Conservation (phyloP, 2,329 filamentous ascomycete species). For the Leptographium procerum region DNA sequence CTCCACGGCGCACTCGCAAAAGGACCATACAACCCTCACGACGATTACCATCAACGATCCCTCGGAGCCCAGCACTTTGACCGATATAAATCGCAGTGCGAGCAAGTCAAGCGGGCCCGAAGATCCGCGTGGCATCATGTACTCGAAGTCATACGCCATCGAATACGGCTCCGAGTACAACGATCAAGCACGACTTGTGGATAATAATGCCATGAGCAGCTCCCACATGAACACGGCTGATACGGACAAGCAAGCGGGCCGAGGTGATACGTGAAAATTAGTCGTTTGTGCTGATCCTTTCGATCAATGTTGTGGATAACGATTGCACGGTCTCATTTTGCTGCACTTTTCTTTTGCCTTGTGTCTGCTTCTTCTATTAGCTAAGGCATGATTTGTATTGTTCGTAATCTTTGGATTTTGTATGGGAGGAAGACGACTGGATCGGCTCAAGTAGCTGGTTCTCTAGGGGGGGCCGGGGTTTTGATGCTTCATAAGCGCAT, state of each 20-base stretch:
- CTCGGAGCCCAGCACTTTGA: background rate
- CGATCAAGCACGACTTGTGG: slow-evolving; percentile 1
- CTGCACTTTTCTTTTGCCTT: no score
- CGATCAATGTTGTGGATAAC: no score
- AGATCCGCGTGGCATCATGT: background rate
- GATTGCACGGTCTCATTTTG: no score
- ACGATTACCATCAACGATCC: background rate
- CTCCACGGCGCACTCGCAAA: background rate
- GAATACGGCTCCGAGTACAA: background rate
- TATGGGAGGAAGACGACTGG: no score
- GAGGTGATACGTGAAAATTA: background rate
- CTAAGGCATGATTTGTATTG: no score
- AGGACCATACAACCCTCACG: background rate
- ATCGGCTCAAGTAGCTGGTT: no score
- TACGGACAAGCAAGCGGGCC: background rate
- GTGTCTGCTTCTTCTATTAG: no score
- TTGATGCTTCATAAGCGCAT: no score
- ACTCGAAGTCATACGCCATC: background rate
- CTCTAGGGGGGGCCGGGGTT: no score
- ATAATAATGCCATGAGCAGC: background rate
- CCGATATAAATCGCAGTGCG: no score
- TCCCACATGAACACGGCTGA: background rate
- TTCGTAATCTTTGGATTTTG: no score
- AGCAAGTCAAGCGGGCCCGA: background rate
- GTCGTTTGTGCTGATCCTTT: no score